These are phyloP conservation scores for Fraxinus latifolia DNA, from an alignment of 305 asterid genomes.

Conservation along the genomic window DNA sequence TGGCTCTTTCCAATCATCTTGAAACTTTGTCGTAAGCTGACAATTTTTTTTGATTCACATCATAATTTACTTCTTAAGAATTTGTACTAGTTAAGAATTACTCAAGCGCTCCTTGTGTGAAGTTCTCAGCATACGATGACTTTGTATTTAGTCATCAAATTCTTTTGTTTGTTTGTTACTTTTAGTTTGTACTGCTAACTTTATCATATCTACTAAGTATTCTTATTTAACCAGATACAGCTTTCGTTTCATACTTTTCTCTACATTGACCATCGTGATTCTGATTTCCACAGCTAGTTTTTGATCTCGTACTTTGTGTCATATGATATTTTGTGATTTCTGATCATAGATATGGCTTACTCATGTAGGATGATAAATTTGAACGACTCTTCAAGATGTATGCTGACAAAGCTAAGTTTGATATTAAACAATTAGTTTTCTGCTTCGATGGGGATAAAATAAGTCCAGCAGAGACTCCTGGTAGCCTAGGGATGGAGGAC, in stretches of 20 bases:
- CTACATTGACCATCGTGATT: not conserved
- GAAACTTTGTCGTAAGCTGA: not conserved
- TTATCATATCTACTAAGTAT: not conserved
- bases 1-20: not conserved
- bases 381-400: conserved; percentile 73
- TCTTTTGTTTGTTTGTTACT: not conserved
- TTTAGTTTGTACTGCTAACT: not conserved
- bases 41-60: not conserved
- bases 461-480: conserved; percentile 54
- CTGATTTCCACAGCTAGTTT: conserved; percentile 2
- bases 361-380: conserved; percentile 70
- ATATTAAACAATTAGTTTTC: conserved; percentile 55
- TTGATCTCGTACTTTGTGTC: not conserved
- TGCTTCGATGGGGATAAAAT: conserved; percentile 80
- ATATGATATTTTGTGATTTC: not conserved
- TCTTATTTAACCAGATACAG: not conserved
- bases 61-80: not conserved
- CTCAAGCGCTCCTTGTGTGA: not conserved
- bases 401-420: conserved; percentile 61
- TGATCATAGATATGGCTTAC: conserved; percentile 3
- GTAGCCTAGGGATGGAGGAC: conserved; percentile 81
- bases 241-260: not conserved
- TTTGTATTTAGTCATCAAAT: not conserved
- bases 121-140: not conserved
- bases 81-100: not conserved